Base-by-base conservation (phyloP, 2,329 filamentous ascomycete genomes). In the Ramularia endophylla region DNA sequence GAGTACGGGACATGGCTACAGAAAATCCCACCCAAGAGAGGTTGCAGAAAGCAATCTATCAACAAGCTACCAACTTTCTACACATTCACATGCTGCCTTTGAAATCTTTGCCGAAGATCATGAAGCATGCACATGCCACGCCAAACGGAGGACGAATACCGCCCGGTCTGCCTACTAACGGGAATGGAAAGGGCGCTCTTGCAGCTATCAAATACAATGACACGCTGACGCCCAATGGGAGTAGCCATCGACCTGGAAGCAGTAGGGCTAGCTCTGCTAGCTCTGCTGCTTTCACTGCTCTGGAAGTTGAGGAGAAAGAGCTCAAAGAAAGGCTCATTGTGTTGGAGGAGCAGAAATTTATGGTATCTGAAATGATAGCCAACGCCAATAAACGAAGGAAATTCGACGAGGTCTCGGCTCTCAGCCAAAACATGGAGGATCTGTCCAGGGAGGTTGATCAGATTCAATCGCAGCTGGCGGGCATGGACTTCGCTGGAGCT, bases 21-120 rank as follows among this genome's bases (percentile, higher is more conserved):
- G 69, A 80, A 4, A 89, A 78, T 36, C 72, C 79, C 0, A 80
- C 85, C 0, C 88, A 95, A 58, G 67, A 79, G 43, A 76, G 77
- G 33, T 69, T 95, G 3, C 89, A 95, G 56, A 84, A 81, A 56
- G 81, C 86, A 3, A 81, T 95, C 9, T 88, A 94, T 55, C 77
- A 83, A 27, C 83, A 89, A 52, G 86, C 88, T 1, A 87, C 83
- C 38, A 76, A 77, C 36, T 95, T 95, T 55, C 67, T 95, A 4
- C 88, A 94, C 57, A 75, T 87, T 3, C 87, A 95, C 57, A 94
- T 95, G 86, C 74, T 95, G 7, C 87, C 89, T 0, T 69, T 95
- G 11, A 94, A 63, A 50, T 67, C 64, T 11, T 55, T 72, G 6
- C 70, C 69, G 0, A 67, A 67, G 46, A 64, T 73, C 12, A 60